phyloP scores from a whole-genome alignment of 352 stramenopile species.

The Globisporangium canariense region DNA sequence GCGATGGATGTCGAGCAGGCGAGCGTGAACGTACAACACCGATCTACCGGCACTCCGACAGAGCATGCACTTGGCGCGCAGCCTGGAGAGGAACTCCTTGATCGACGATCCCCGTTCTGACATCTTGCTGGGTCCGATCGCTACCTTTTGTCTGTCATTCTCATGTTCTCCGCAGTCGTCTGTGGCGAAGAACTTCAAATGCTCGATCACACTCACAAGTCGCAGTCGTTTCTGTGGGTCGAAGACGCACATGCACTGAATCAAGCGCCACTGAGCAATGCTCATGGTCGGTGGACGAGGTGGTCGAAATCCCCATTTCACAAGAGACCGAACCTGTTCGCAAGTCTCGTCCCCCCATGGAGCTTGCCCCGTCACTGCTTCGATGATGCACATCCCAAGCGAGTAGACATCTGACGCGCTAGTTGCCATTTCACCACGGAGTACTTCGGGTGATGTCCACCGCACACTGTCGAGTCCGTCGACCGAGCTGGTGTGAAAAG shows the following conservation, averaged over 20 bases:
- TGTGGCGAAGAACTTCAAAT: constrained; percentile 1
- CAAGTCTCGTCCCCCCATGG: constrained; percentile 4
- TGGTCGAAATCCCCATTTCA: constrained; percentile 10
- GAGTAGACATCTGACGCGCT: constrained; percentile 9
- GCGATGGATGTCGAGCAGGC: constrained; percentile 7
- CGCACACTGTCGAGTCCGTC: not conserved
- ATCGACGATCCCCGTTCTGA: not conserved
- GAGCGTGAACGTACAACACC: constrained; percentile 13
- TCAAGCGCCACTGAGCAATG: constrained; percentile 5
- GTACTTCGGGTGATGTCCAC: constrained; percentile 6
- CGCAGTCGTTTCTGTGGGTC: constrained; percentile 8
- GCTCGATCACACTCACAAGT: constrained; percentile 6
- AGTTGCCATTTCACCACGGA: not conserved
- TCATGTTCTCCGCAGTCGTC: not conserved
- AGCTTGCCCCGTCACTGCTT: constrained; percentile 3
- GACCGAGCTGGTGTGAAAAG: not conserved
- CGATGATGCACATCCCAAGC: constrained; percentile 10
- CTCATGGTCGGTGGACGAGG: not conserved
- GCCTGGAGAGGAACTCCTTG: constrained; percentile 8
- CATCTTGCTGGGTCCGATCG: not conserved
- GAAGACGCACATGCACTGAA: constrained; percentile 11
- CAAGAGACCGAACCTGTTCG: constrained; percentile 4
- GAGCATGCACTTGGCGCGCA: constrained; percentile 13
- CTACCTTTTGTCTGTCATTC: not conserved
- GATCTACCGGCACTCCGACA: not conserved